Base-by-base conservation (phyloP, 805 yeast genomes). In the Danielozyma ontarioensis region DNA sequence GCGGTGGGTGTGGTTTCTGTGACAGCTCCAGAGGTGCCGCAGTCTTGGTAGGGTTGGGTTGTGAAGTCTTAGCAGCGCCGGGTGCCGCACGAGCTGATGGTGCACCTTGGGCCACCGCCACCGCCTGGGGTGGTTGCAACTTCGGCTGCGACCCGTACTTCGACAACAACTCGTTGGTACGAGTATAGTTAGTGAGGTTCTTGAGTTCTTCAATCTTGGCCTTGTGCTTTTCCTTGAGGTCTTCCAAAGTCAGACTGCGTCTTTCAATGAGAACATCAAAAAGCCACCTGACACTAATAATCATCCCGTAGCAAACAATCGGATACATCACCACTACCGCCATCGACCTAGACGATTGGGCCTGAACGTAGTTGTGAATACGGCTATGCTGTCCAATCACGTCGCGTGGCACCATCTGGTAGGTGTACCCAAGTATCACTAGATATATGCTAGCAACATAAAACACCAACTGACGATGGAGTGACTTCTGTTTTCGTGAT, bases 111-210 rank as follows among this genome's bases (percentile, higher is more conserved):
- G n/a, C n/a, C n/a, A n/a, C n/a, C n/a, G n/a, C n/a, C n/a, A n/a
- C n/a, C 10, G 22, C 22, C 10, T 18, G 39, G 17, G 4, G 13
- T 25, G 34, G 23, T 23, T 16, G 33, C 26, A 28, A 17, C 16
- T 18, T 17, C 17, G 30, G 27, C 22, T 13, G 25, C 25, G 41
- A 41, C 19, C 49, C 67, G 32, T 54, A 88, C 47, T 88, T 69
- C 32, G 71, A 74, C 28, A 89, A 60, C 29, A 89, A 66, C n/a
- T 82, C 78, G 55, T 78, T 79, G 1, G 96, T 84, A 11, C 80
- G 70, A 46, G 82, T 74, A 55, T 77, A 90, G 43, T 84, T 82
- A 12, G 95, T 83, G 48, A 76, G 69, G 36, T 72, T 65, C 56
- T 84, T 84, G 56, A 83, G 63, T 40, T 78, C 83, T 15, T 80